Percentiles rank a stretch among this genome's conserved stretches.
These are phyloP conservation scores for Talaromyces amestolkiae DNA, from an alignment of 2,329 filamentous ascomycete species.

Conservation along the genomic window DNA sequence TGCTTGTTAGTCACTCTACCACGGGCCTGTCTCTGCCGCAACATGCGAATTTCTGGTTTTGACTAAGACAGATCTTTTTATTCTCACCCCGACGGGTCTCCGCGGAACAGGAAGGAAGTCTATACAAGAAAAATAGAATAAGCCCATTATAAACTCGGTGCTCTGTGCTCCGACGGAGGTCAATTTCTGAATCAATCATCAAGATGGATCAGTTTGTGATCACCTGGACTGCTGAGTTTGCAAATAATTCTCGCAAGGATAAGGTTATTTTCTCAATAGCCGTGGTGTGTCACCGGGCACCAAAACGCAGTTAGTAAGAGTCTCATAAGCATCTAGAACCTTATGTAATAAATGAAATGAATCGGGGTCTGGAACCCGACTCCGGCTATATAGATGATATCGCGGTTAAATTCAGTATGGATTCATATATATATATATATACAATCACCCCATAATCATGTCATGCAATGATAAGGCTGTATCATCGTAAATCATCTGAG, in stretches of 20 bases:
- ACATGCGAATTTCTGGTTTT: neutral
- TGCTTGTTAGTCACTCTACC: neutral
- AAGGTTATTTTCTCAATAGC: neutral
- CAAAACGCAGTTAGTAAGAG: constrained; percentile 5
- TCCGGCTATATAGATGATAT: neutral
- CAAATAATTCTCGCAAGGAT: neutral
- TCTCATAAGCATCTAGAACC: constrained; percentile 9
- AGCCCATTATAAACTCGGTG: constrained; percentile 1
- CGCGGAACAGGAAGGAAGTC: neutral
- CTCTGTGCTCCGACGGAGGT: constrained; percentile 1
- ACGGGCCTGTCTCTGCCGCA: neutral
- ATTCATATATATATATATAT: neutral
- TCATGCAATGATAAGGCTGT: neutral
- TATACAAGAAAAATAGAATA: neutral
- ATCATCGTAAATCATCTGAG: neutral
- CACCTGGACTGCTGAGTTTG: constrained; percentile 8
- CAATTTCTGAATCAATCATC: neutral
- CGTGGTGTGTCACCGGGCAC: constrained; percentile 2
- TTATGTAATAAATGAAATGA: neutral
- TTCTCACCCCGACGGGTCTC: neutral
- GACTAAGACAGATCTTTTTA: neutral
- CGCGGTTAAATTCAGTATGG: neutral
- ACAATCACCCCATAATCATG: neutral
- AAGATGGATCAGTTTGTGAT: neutral
- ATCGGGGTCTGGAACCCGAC: neutral